phyloP scores from a whole-genome alignment of 208 protist species.

The Spongospora subterranea region DNA sequence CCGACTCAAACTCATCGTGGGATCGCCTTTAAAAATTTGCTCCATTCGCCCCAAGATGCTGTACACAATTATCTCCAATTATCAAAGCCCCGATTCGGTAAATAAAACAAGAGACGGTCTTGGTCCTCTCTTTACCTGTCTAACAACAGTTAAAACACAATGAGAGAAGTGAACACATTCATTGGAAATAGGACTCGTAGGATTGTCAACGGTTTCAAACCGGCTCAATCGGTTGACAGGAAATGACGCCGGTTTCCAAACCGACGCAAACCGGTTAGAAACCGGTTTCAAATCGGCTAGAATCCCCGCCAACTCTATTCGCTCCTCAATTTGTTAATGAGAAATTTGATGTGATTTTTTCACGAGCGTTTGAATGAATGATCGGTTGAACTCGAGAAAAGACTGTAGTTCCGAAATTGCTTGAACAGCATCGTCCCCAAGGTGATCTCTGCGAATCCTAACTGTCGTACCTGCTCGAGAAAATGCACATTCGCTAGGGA shows the following conservation, averaged over 20 bases:
- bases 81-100: no score
- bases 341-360: neutral
- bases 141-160: no score
- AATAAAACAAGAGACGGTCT: no score
- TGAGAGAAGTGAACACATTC: no score
- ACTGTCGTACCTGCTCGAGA: conserved; percentile 35
- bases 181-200: no score
- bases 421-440: conserved; percentile 18
- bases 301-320: neutral
- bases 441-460: neutral
- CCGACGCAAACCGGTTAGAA: neutral
- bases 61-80: no score
- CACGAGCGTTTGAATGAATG: neutral
- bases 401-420: conserved; percentile 35
- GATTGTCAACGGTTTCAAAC: neutral
- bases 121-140: no score
- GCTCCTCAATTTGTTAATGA: neutral
- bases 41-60: no score
- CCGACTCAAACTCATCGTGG: no score
- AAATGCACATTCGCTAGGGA: conserved; percentile 20
- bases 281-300: neutral
- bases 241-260: neutral
- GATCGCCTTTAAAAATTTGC: no score
- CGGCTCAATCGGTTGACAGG: neutral
- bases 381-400: neutral